These are phyloP conservation scores for Peronospora farinosa DNA, from an alignment of 352 stramenopile genomes.

Conservation along the genomic window DNA sequence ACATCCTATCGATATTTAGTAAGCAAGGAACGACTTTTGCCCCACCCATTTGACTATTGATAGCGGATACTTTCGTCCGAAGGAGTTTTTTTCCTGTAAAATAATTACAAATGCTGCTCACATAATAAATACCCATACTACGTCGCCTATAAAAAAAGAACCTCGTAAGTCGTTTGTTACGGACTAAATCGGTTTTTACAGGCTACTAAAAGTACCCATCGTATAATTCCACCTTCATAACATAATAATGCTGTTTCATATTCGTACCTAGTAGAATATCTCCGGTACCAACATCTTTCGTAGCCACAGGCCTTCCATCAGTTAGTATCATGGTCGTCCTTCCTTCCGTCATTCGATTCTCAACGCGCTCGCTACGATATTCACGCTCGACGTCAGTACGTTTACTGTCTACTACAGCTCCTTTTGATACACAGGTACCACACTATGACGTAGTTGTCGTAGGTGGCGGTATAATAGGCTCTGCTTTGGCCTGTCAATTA, in stretches of 20 bases:
- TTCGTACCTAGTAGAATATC: conserved; percentile 7
- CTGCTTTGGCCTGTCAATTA: conserved; percentile 71
- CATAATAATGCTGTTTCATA: not conserved
- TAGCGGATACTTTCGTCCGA: not conserved
- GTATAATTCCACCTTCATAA: too few species aligned
- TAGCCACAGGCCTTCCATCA: conserved; percentile 19
- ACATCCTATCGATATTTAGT: conserved; percentile 31
- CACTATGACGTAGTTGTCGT: conserved; percentile 82
- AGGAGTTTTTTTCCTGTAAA: not conserved
- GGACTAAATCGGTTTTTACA: too few species aligned
- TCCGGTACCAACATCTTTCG: conserved; percentile 9
- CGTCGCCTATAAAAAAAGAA: too few species aligned
- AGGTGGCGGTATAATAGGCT: conserved; percentile 78
- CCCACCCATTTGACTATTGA: not conserved
- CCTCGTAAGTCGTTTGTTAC: too few species aligned
- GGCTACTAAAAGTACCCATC: too few species aligned
- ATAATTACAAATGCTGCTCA: too few species aligned
- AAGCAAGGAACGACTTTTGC: conserved; percentile 11
- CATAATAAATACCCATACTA: too few species aligned
- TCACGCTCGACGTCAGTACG: conserved; percentile 9
- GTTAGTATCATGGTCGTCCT: conserved; percentile 26
- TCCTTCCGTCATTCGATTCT: conserved; percentile 20
- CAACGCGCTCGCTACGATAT: conserved; percentile 19
- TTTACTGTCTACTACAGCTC: conserved; percentile 18
- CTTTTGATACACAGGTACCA: conserved; percentile 29